These are phyloP conservation scores for Exobasidium cylindrosporum DNA, from an alignment of 1,284 basidiomycete genomes.

Conservation along the genomic window DNA sequence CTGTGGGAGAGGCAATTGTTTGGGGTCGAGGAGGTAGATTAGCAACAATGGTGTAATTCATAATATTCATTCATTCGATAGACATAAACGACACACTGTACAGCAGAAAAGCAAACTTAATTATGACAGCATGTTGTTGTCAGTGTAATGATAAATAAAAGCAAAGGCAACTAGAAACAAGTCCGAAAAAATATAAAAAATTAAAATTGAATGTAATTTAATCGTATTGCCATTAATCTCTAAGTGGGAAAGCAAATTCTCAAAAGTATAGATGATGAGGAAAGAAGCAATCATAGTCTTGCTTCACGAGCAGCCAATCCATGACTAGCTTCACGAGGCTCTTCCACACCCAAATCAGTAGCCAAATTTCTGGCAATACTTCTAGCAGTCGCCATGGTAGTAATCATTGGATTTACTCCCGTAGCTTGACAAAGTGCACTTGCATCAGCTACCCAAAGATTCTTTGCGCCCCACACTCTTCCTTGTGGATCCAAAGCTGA, in stretches of 20 bases:
- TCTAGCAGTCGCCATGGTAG: conserved; percentile 50
- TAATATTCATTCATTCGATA: no score
- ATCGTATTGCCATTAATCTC: no score
- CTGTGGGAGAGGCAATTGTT: neutral
- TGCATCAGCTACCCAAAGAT: conserved; percentile 59
- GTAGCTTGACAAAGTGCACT: conserved; percentile 56
- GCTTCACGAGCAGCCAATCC: neutral
- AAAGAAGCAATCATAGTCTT: neutral
- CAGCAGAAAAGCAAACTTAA: neutral
- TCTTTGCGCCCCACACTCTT: conserved; percentile 56
- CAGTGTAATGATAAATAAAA: neutral
- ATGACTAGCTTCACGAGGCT: neutral
- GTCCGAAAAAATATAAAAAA: neutral
- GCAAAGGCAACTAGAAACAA: neutral
- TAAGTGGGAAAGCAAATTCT: no score
- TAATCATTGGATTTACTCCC: conserved; percentile 60
- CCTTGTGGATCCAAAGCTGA: conserved; percentile 57
- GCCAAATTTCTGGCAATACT: conserved; percentile 51
- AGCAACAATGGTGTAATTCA: neutral
- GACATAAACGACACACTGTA: neutral
- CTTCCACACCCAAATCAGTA: conserved; percentile 41
- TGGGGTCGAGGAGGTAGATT: conserved; percentile 6
- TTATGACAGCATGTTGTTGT: neutral
- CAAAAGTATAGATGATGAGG: neutral
- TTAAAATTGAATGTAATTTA: no score